phyloP scores from a whole-genome alignment of 129 eudicot genomes.

The Pittosporum tobira region DNA sequence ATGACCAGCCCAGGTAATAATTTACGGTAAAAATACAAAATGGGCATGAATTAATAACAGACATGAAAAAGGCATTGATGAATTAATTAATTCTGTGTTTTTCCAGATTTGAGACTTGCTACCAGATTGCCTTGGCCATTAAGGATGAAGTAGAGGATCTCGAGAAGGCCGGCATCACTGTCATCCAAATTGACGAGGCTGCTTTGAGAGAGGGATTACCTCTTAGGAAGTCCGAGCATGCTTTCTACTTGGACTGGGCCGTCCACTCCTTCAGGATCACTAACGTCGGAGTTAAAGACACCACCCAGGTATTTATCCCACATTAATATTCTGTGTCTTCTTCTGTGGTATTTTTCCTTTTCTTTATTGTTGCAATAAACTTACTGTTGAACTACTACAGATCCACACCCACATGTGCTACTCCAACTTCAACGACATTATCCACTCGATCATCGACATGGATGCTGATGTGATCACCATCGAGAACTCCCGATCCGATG shows the following conservation, averaged over 20 bases:
- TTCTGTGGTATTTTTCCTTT: neutral
- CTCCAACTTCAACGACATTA: constrained; percentile 85
- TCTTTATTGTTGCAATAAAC: neutral
- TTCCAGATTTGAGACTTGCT: constrained; percentile 70
- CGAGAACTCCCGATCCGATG: constrained; percentile 86
- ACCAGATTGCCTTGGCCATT: constrained; percentile 94
- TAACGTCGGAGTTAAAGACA: constrained; percentile 53
- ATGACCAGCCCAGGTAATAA: constrained; percentile 77
- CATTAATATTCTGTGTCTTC: neutral
- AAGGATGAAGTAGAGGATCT: constrained; percentile 97
- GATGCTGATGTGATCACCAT: constrained; percentile 91
- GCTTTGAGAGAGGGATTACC: constrained; percentile 85
- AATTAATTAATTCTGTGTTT: neutral
- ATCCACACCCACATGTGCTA: constrained; percentile 96
- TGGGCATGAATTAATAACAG: neutral
- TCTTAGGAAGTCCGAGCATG: constrained; percentile 65
- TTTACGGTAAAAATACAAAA: neutral
- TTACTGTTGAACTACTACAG: constrained; percentile 21
- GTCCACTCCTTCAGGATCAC: constrained; percentile 84
- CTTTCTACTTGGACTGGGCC: constrained; percentile 72
- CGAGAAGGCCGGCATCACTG: constrained; percentile 72
- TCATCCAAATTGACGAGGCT: constrained; percentile 85
- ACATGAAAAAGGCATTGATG: neutral
- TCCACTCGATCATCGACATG: constrained; percentile 86
- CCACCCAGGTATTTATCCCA: constrained; percentile 45